Evolutionary conservation across 2,329 filamentous ascomycete genomes (phyloP).

Genomic region (Metarhizium guizhouense): DNA sequence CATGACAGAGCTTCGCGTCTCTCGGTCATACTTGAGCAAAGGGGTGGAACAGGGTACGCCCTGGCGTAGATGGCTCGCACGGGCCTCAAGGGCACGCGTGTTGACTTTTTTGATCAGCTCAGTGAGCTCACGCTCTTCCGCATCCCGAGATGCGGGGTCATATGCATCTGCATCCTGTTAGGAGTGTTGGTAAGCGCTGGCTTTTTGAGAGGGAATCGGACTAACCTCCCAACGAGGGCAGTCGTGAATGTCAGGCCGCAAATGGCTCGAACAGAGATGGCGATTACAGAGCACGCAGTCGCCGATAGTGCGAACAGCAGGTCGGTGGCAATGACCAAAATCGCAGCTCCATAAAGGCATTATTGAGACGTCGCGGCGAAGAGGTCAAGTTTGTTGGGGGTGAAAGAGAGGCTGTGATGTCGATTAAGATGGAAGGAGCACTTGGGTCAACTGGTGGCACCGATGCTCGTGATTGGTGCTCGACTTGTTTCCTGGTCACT

Average conservation of each 20-base stretch:
- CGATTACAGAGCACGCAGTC: conserved; percentile 30
- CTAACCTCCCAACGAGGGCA: conserved; percentile 29
- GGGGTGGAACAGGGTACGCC: conserved; percentile 27
- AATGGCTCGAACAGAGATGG: conserved; percentile 27
- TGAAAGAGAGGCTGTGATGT: too few relatives aligned
- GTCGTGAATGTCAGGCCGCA: conserved; percentile 21
- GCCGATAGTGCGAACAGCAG: conserved; percentile 25
- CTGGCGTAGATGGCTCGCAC: conserved; percentile 24
- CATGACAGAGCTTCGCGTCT: conserved; percentile 27
- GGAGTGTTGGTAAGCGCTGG: conserved; percentile 8
- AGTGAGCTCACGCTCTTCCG: conserved; percentile 25
- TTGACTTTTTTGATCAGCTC: conserved; percentile 26
- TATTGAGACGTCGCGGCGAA: neutral
- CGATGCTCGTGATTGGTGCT: too few relatives aligned
- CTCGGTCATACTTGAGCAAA: conserved; percentile 25
- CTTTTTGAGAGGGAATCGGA: conserved; percentile 5
- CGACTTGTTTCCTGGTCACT: too few relatives aligned
- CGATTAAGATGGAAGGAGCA: too few relatives aligned
- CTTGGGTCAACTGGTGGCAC: too few relatives aligned
- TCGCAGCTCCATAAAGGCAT: conserved; percentile 27
- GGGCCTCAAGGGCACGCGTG: conserved; percentile 23
- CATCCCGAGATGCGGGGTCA: conserved; percentile 21
- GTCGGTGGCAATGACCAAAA: conserved; percentile 18
- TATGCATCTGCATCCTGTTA: conserved; percentile 26
- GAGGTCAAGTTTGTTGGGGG: neutral